Conservation (phyloP, 2,329 filamentous ascomycete species). For the Colletotrichum sp. region DNA sequence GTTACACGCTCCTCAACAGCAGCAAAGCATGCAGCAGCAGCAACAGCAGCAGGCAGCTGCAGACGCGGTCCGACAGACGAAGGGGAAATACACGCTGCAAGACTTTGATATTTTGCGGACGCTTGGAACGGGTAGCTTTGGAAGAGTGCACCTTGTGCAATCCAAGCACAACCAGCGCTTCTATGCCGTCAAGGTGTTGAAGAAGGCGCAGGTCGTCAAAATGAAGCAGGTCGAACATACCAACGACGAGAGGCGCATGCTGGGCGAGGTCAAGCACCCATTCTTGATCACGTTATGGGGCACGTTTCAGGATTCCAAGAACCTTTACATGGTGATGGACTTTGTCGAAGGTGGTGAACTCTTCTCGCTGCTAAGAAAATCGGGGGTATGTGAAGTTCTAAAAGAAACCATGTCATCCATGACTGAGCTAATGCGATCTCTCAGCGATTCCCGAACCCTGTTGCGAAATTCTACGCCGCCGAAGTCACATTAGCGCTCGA, state of each 20-base stretch:
- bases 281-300: slow-evolving; percentile 99
- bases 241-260: slow-evolving; percentile 95
- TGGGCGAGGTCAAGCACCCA: slow-evolving; percentile 95
- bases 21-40: slow-evolving; percentile 15
- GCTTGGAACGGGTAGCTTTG: slow-evolving; percentile 95
- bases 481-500: slow-evolving; percentile 96
- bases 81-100: slow-evolving; percentile 93
- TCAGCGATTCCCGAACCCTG: slow-evolving; percentile 98
- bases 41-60: slow-evolving; percentile 30
- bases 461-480: slow-evolving; percentile 98
- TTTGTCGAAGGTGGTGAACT: slow-evolving; percentile 98
- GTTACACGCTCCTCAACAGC: slow-evolving; percentile 25
- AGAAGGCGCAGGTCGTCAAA: slow-evolving; percentile 98
- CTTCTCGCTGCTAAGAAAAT: slow-evolving; percentile 94
- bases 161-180: slow-evolving; percentile 98
- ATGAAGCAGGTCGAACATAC: slow-evolving; percentile 99
- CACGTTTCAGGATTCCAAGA: slow-evolving; percentile 94
- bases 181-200: slow-evolving; percentile 98
- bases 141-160: slow-evolving; percentile 93
- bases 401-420: neutral
- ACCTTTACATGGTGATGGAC: slow-evolving; percentile 99
- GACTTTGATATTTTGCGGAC: slow-evolving; percentile 93
- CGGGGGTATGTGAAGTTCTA: slow-evolving; percentile 65
- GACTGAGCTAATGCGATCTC: slow-evolving; percentile 23
- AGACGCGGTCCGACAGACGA: slow-evolving; percentile 69